Conservation (phyloP, 441 rosid species). For the Eutrema salsugineum region DNA sequence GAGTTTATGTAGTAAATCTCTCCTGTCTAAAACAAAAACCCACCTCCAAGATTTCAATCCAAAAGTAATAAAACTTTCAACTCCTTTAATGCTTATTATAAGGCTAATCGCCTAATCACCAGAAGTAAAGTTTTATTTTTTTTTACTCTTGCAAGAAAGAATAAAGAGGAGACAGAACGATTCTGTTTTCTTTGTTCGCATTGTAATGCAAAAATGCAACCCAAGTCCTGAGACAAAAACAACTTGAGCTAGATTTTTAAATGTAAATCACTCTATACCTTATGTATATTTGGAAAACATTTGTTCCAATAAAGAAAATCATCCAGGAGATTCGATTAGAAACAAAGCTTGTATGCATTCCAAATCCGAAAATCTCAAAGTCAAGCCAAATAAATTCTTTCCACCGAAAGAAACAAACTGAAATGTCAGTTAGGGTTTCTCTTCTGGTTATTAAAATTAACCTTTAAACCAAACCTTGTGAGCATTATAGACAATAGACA, state of each 20-base stretch:
- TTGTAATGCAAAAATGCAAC: no score
- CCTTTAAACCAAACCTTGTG: background rate
- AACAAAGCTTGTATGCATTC: background rate
- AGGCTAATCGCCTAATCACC: background rate
- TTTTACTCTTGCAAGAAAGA: background rate
- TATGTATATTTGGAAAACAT: background rate
- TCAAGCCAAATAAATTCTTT: background rate
- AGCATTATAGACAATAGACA: constrained; percentile 15
- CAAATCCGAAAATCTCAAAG: background rate
- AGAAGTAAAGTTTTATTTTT: background rate
- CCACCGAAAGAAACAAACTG: background rate
- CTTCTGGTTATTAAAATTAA: background rate
- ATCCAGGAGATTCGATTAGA: background rate
- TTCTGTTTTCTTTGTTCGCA: background rate
- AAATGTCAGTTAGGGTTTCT: background rate
- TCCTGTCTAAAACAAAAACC: constrained; percentile 52
- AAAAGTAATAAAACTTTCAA: background rate
- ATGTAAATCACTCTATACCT: background rate
- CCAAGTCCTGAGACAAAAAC: background rate
- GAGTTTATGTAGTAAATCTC: constrained; percentile 82
- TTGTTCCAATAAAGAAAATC: background rate
- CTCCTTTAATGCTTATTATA: background rate
- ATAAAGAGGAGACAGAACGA: background rate
- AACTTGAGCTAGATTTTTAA: background rate
- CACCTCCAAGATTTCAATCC: background rate